Evolutionary conservation across 441 rosid genomes (phyloP).

Genomic region (Arabidopsis hybrid): DNA sequence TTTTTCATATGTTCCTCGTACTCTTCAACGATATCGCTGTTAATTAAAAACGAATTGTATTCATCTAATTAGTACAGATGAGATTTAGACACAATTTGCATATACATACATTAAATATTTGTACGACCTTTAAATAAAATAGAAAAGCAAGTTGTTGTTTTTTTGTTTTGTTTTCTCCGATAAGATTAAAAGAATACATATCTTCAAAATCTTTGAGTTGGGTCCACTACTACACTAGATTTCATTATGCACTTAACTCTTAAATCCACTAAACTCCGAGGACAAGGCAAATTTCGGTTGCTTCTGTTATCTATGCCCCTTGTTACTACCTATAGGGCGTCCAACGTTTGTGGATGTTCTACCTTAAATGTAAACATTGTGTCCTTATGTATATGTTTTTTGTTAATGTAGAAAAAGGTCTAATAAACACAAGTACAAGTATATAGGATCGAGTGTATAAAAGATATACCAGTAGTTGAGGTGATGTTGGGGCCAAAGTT

Average conservation of each 20-base stretch:
- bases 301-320: constrained; percentile 30
- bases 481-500: constrained; percentile 58
- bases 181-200: constrained; percentile 30
- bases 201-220: constrained; percentile 44
- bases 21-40: constrained; percentile 65
- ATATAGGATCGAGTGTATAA: constrained; percentile 11
- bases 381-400: neutral
- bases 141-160: constrained; percentile 33
- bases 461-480: constrained; percentile 51
- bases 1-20: constrained; percentile 74
- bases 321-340: constrained; percentile 11
- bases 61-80: constrained; percentile 25
- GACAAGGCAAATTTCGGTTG: constrained; percentile 34
- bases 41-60: constrained; percentile 20
- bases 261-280: constrained; percentile 26
- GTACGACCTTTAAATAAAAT: neutral
- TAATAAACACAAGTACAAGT: neutral
- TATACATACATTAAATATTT: neutral
- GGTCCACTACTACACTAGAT: constrained; percentile 44
- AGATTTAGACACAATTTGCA: neutral
- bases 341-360: neutral
- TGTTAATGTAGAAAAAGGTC: neutral
- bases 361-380: neutral
- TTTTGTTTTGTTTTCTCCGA: constrained; percentile 38
- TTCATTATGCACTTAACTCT: constrained; percentile 23